Evolutionary conservation across 148 eudicot genomes (phyloP), one percentile per base, ranked within the genome.

Genomic region (Dianthus caryophyllus): DNA sequence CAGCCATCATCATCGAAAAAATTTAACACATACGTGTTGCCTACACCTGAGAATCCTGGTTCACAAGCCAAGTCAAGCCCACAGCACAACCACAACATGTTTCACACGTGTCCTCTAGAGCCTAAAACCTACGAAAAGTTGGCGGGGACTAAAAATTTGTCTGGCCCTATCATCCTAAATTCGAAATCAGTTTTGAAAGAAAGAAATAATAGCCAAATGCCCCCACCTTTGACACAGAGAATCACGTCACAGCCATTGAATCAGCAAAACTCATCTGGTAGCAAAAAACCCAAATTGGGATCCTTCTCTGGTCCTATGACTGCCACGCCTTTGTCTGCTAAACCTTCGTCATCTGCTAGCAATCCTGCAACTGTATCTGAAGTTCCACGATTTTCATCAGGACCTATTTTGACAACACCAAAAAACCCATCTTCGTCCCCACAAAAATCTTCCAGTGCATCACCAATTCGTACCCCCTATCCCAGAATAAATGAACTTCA

Each of bases 401-500:
- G 95, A 38, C 78, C 90, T 36, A 74, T 92, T 62, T 72, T 78
- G 66, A 80, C 77, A 56, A 74, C 58, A 44, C 65, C 85, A 16
- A 39, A 72, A 57, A 82, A 76, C 39, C 75, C 51, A 62, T 79
- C 95, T 5, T 50, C 81, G 25, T 63, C 72, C 24, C 83, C 90
- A 38, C 80, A 85, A 24, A 79, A 80, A 70, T 83, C 90, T 58
- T 82, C 90, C 8, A 69, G 66, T 64, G 56, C 71, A 65, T 80
- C 96, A n/a, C 87, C 88, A 59, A 75, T 79, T 47, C 63, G 87
- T 52, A 61, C 69, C 15, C 80, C 93, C 9, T 83, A 89, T 44
- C 96, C 89, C 7, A 84, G 77, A 76, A 92, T 92, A 69, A 92
- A 80, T 70, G 98, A 92, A 74, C 98, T 92, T 53, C 98, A 92